Percentiles rank a stretch among this genome's conserved stretches.
Evolutionary conservation across 2,329 filamentous ascomycete genomes (phyloP).

Genomic region (Penicillium sclerotiorum): DNA sequence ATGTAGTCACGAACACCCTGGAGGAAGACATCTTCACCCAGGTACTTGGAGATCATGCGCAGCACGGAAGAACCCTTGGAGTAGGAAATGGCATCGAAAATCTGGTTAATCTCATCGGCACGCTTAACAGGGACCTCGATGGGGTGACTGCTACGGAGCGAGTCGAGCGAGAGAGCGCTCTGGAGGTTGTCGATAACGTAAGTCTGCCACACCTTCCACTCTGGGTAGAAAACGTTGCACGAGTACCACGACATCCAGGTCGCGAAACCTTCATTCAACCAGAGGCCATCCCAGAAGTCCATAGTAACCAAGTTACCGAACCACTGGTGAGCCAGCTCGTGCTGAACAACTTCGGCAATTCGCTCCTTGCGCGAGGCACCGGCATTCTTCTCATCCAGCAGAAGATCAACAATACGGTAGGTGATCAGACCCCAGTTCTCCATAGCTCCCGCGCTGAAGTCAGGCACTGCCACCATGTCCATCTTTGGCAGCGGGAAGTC

Average conservation of each 20-base stretch:
- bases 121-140: constrained; percentile 96
- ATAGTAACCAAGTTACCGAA: constrained; percentile 97
- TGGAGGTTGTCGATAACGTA: constrained; percentile 94
- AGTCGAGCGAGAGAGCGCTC: constrained; percentile 83
- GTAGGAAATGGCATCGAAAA: constrained; percentile 97
- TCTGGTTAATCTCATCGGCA: constrained; percentile 95
- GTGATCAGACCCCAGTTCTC: constrained; percentile 98
- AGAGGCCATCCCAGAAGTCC: constrained; percentile 98
- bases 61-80: constrained; percentile 95
- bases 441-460: constrained; percentile 95
- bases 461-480: constrained; percentile 95
- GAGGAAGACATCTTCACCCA: constrained; percentile 90
- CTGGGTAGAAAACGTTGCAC: constrained; percentile 91
- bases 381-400: constrained; percentile 89
- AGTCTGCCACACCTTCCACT: constrained; percentile 97
- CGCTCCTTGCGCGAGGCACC: constrained; percentile 88
- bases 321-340: constrained; percentile 97
- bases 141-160: constrained; percentile 89
- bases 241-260: constrained; percentile 95
- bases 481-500: constrained; percentile 89
- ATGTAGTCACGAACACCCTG: constrained; percentile 89
- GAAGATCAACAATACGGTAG: constrained; percentile 86
- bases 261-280: constrained; percentile 92
- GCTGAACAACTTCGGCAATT: constrained; percentile 92
- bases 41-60: constrained; percentile 94